phyloP scores from a whole-genome alignment of 1,139 yeast genomes.

The Lodderomyces orthopsilosis region DNA sequence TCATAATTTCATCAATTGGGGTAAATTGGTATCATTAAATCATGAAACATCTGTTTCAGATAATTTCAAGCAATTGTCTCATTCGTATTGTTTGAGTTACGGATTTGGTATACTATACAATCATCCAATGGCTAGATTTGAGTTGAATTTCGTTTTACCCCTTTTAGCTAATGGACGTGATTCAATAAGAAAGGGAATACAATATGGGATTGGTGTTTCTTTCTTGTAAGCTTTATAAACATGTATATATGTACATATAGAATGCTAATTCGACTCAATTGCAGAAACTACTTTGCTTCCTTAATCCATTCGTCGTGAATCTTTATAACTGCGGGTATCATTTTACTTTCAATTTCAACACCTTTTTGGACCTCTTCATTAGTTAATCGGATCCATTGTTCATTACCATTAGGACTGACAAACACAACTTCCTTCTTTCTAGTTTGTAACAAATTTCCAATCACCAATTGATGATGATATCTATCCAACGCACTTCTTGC shows the following conservation, averaged over 20 bases:
- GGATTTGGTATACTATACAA: constrained; percentile 81
- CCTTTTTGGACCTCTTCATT: constrained; percentile 35
- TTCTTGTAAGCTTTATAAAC: constrained; percentile 50
- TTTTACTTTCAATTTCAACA: constrained; percentile 69
- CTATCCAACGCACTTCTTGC: constrained; percentile 75
- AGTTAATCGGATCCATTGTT: constrained; percentile 52
- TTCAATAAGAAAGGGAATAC: constrained; percentile 76
- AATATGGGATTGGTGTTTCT: constrained; percentile 88
- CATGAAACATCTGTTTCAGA: constrained; percentile 19
- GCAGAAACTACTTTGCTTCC: constrained; percentile 6
- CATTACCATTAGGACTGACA: constrained; percentile 53
- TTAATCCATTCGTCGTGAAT: constrained; percentile 63
- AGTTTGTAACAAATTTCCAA: constrained; percentile 89
- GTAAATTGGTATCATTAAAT: constrained; percentile 54
- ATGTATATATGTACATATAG: constrained; percentile 5
- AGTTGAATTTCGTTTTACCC: constrained; percentile 83
- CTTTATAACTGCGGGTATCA: constrained; percentile 70
- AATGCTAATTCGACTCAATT: not conserved
- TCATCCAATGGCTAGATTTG: constrained; percentile 90
- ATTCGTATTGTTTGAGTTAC: constrained; percentile 48
- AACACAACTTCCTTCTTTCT: constrained; percentile 87
- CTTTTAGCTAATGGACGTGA: constrained; percentile 64
- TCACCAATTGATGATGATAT: constrained; percentile 90
- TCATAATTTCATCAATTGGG: constrained; percentile 72
- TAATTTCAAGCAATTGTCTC: constrained; percentile 24